phyloP scores from a whole-genome alignment of 2,329 filamentous ascomycete species.

The Phaeosphaeria sp. region DNA sequence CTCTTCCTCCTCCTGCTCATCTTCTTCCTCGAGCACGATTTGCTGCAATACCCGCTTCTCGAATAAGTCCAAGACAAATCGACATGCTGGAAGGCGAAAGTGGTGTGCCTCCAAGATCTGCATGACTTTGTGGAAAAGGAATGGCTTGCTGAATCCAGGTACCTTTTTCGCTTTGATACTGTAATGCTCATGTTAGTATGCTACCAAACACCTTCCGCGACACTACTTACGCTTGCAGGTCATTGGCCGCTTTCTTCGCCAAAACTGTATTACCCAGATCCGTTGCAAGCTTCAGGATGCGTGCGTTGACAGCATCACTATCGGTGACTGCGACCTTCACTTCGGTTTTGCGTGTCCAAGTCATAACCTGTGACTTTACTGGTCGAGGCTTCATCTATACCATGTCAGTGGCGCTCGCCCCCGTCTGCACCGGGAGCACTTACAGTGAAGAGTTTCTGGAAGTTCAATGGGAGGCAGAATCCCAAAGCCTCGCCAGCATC shows the following conservation, averaged over 20 bases:
- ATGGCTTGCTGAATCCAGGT: constrained; percentile 74
- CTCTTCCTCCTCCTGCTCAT: constrained; percentile 45
- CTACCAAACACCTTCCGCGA: not conserved
- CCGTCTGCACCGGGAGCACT: constrained; percentile 5
- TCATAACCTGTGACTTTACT: constrained; percentile 36
- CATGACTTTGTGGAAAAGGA: constrained; percentile 85
- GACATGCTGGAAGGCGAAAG: constrained; percentile 83
- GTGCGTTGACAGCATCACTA: constrained; percentile 68
- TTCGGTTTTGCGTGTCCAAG: constrained; percentile 40
- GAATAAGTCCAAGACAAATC: constrained; percentile 92
- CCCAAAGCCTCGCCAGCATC: constrained; percentile 82
- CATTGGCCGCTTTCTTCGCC: constrained; percentile 82
- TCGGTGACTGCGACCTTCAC: constrained; percentile 67
- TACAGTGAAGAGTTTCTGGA: constrained; percentile 79
- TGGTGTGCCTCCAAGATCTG: constrained; percentile 86
- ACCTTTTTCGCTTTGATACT: constrained; percentile 78
- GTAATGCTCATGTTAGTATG: constrained; percentile 34
- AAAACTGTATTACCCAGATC: constrained; percentile 94
- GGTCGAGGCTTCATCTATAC: constrained; percentile 49
- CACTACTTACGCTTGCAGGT: constrained; percentile 67
- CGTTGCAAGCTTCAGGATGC: constrained; percentile 82
- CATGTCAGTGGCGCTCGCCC: constrained; percentile 19
- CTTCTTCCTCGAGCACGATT: constrained; percentile 80
- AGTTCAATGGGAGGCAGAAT: constrained; percentile 81
- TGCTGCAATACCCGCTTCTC: constrained; percentile 85